Evolutionary conservation across 2,329 filamentous ascomycete species (phyloP).

Genomic region (Talaromyces islandicus): DNA sequence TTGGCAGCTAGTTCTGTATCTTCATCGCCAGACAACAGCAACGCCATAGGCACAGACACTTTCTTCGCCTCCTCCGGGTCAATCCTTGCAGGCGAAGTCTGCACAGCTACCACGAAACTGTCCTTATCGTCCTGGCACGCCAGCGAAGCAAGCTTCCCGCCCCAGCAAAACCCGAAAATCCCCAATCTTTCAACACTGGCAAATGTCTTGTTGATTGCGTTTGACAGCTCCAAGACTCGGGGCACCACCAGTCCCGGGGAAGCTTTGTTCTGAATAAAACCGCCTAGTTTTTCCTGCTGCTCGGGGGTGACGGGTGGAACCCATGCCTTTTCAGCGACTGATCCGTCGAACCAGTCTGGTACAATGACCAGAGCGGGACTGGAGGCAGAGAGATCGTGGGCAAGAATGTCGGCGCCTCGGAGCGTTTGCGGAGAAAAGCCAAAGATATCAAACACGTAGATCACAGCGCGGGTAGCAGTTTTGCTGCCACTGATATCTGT

Average conservation of each 20-base stretch:
- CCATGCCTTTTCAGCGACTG: conserved; percentile 33
- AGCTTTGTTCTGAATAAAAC: conserved; percentile 50
- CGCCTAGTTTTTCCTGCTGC: conserved; percentile 54
- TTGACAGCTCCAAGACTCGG: conserved; percentile 26
- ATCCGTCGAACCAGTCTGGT: conserved; percentile 42
- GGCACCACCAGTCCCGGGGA: conserved; percentile 22
- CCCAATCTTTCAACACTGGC: conserved; percentile 54
- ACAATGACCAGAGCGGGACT: conserved; percentile 32
- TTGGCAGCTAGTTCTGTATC: conserved; percentile 1
- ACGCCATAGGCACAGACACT: conserved; percentile 7
- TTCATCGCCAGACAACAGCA: conserved; percentile 21
- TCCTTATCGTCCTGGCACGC: conserved; percentile 2
- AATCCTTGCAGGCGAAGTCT: conserved; percentile 6
- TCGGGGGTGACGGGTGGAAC: conserved; percentile 60
- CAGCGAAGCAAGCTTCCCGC: conserved; percentile 53
- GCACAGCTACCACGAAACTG: conserved; percentile 5
- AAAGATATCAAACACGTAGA: conserved; percentile 52
- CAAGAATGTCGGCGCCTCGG: conserved; percentile 58
- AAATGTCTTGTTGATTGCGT: conserved; percentile 48
- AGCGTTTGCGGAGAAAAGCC: conserved; percentile 60
- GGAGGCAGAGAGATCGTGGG: conserved; percentile 10
- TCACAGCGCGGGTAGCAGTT: conserved; percentile 2
- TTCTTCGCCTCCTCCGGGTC: conserved; percentile 8
- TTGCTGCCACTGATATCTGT: conserved; percentile 6
- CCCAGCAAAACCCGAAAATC: conserved; percentile 65